Percentiles rank a stretch among this genome's conserved stretches.
phyloP scores from a whole-genome alignment of 2,329 filamentous ascomycete genomes.

The Claviceps maximensis region DNA sequence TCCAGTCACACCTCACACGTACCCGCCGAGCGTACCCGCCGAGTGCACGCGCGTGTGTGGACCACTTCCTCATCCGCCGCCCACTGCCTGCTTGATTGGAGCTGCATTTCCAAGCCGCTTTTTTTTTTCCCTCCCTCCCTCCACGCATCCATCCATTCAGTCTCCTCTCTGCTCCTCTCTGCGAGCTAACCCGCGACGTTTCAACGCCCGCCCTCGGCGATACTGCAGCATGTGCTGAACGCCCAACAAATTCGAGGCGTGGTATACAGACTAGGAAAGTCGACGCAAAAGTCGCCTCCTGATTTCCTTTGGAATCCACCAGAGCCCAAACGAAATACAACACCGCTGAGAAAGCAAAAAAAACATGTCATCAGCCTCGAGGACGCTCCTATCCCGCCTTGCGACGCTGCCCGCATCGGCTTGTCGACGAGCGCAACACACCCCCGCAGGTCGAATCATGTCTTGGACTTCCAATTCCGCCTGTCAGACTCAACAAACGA shows the following conservation, averaged over 20 bases:
- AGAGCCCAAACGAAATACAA: neutral
- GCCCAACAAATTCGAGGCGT: neutral
- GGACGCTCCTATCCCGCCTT: conserved; percentile 20
- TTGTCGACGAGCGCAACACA: conserved; percentile 17
- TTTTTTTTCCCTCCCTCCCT: neutral
- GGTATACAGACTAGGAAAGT: neutral
- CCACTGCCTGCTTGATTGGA: too few relatives aligned
- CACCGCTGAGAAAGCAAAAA: too few relatives aligned
- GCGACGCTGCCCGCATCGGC: conserved; percentile 18
- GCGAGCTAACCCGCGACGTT: neutral
- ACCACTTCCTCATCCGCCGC: conserved; percentile 3
- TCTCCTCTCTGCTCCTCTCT: neutral
- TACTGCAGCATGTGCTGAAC: neutral
- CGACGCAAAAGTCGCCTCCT: neutral
- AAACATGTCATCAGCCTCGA: conserved; percentile 19
- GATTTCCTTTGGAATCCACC: neutral
- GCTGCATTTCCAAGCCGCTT: conserved; percentile 9
- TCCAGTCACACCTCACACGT: too few relatives aligned
- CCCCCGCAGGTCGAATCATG: conserved; percentile 10
- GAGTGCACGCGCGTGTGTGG: neutral
- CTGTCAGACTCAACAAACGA: neutral
- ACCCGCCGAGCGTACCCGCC: too few relatives aligned
- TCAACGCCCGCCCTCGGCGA: neutral
- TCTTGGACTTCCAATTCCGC: neutral
- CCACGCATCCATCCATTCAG: too few relatives aligned